phyloP scores from a whole-genome alignment of 495 filamentous ascomycete species.

The Xylaria palmicola region DNA sequence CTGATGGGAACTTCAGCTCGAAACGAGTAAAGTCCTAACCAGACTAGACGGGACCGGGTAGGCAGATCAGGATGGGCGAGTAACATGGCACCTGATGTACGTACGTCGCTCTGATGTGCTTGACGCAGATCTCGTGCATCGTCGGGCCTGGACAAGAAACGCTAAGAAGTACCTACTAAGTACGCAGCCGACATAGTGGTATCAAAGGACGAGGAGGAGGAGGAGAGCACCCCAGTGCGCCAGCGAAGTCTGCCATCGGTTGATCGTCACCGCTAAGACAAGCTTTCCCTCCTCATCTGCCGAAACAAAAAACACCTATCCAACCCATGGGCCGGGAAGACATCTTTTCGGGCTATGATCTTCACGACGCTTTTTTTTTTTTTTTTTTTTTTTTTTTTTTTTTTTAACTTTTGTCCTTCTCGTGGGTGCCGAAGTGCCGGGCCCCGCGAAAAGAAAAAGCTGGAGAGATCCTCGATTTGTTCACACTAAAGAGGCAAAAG shows the following conservation, averaged over 20 bases:
- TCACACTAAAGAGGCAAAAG: no score
- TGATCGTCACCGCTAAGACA: conserved; percentile 2
- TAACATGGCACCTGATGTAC: no score
- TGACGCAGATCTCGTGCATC: neutral
- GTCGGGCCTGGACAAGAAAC: no score
- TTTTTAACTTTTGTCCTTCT: no score
- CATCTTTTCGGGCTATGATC: neutral
- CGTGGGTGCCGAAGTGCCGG: neutral
- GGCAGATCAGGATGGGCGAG: neutral
- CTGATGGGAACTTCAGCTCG: neutral
- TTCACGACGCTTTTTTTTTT: neutral
- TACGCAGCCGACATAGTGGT: no score
- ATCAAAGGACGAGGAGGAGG: no score
- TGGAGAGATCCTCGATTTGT: no score
- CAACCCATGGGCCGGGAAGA: no score
- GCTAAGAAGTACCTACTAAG: no score
- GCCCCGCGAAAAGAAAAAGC: neutral
- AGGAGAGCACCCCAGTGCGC: neutral
- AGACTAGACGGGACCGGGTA: neutral
- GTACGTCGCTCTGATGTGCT: no score
- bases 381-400: no score
- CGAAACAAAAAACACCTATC: neutral
- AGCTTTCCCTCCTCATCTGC: neutral
- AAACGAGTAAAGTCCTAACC: neutral
- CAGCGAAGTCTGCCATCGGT: neutral